phyloP scores from a whole-genome alignment of 2,329 filamentous ascomycete species.

The Cladosporium austrohemisphaericum region DNA sequence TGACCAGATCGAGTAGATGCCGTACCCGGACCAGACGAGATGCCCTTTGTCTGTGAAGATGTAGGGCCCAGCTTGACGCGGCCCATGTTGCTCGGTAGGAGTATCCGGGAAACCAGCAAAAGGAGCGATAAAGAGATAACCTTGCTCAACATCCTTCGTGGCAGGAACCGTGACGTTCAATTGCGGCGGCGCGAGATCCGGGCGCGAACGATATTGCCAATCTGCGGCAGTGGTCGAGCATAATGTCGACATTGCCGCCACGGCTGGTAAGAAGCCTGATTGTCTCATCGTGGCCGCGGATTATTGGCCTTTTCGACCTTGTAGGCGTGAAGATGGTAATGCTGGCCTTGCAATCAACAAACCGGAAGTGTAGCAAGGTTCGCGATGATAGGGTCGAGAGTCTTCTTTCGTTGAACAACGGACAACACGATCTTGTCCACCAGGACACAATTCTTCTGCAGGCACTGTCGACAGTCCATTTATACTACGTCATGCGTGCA shows the following conservation, averaged over 20 bases:
- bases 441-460: no score
- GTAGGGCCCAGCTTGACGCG: conserved; percentile 50
- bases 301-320: no score
- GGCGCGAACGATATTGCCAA: conserved; percentile 46
- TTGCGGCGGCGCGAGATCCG: conserved; percentile 39
- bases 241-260: background rate
- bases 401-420: no score
- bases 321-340: no score
- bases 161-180: conserved; percentile 31
- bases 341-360: no score
- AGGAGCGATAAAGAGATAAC: conserved; percentile 50
- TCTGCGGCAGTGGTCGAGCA: conserved; percentile 46
- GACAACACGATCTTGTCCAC: no score
- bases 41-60: conserved; percentile 51
- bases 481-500: no score
- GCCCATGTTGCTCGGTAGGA: conserved; percentile 38
- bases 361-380: no score
- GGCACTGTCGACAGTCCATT: no score
- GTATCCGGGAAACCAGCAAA: conserved; percentile 44
- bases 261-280: background rate
- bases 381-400: no score
- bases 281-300: background rate
- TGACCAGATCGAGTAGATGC: conserved; percentile 46
- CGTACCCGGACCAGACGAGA: conserved; percentile 50
- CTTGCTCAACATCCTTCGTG: conserved; percentile 39